Conservation (phyloP, 192 early-diverging fungal genomes). For the Obelidium mucronatum region DNA sequence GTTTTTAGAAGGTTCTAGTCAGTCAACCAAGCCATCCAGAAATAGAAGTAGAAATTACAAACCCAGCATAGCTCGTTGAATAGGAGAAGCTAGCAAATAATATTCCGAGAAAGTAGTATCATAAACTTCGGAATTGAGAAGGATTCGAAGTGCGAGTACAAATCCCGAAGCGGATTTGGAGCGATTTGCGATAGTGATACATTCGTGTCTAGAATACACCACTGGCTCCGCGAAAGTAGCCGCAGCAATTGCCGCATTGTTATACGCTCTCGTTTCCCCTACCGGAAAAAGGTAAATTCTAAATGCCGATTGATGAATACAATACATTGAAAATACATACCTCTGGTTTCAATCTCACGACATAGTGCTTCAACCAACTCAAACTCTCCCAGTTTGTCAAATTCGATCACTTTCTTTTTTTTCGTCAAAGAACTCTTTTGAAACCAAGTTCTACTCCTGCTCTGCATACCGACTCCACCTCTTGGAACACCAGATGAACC, state of each 20-base stretch:
- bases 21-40: background rate
- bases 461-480: background rate
- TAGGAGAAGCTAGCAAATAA: background rate
- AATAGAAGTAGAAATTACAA: background rate
- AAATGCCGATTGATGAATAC: background rate
- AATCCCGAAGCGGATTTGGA: slow-evolving; percentile 9
- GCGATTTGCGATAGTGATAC: background rate
- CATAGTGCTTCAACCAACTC: background rate
- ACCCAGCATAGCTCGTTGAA: background rate
- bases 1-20: background rate
- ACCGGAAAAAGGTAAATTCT: background rate
- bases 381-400: background rate
- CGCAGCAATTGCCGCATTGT: slow-evolving; percentile 1
- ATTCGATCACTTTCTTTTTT: background rate
- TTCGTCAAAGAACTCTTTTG: background rate
- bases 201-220: background rate
- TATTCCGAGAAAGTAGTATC: background rate
- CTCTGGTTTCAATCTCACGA: background rate
- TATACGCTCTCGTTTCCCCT: slow-evolving; percentile 2
- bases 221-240: background rate
- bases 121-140: background rate
- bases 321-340: background rate
- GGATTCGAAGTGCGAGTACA: background rate
- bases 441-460: background rate
- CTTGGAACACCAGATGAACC: background rate